Evolutionary conservation across 441 rosid genomes (phyloP).

Genomic region (Populus tomentosa): DNA sequence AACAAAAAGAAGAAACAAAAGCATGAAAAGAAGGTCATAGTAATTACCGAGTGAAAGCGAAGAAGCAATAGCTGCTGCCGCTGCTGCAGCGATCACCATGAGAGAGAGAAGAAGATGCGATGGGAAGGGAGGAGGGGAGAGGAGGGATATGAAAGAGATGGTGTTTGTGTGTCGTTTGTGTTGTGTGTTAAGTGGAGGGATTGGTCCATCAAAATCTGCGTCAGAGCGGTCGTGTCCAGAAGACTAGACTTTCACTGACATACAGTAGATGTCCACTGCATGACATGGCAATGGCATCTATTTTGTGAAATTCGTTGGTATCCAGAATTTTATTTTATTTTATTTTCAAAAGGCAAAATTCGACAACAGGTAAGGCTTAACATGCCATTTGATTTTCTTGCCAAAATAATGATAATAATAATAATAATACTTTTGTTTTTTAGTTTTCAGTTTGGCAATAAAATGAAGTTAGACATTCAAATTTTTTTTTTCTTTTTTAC

Average conservation of each 20-base stretch:
- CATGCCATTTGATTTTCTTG: too few species aligned
- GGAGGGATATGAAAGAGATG: neutral
- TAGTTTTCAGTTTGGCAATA: too few species aligned
- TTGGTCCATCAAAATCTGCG: slow-evolving; percentile 15
- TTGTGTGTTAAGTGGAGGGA: neutral
- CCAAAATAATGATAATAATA: too few species aligned
- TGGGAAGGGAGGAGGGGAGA: neutral
- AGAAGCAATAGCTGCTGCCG: slow-evolving; percentile 31
- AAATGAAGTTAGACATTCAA: too few species aligned
- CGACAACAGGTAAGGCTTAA: too few species aligned
- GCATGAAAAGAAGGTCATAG: neutral
- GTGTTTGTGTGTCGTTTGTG: neutral
- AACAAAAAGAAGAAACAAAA: neutral
- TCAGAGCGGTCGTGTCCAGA: neutral
- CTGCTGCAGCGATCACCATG: slow-evolving; percentile 76
- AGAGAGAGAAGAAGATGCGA: neutral
- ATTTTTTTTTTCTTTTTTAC: too few species aligned
- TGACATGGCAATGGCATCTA: too few species aligned
- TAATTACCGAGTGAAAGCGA: neutral
- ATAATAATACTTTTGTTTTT: too few species aligned
- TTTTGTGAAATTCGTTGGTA: too few species aligned
- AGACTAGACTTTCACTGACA: neutral
- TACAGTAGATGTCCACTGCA: too few species aligned
- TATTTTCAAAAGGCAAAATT: too few species aligned
- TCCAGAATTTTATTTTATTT: too few species aligned